These are phyloP conservation scores for Passalora sequoiae DNA, from an alignment of 2,329 filamentous ascomycete genomes.

Conservation along the genomic window DNA sequence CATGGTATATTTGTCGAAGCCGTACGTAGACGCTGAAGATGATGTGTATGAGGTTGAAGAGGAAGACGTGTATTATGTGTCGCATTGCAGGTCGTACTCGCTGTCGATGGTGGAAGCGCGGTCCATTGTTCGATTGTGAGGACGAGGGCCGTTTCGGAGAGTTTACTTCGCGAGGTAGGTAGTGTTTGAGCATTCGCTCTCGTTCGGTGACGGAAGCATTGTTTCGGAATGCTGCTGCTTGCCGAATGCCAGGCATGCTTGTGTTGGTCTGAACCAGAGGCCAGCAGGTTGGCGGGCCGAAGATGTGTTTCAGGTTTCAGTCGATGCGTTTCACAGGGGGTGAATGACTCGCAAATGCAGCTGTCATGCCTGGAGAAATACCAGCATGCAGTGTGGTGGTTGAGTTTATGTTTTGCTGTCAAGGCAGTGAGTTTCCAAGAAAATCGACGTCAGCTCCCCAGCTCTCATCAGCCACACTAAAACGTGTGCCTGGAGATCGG, in stretches of 20 bases:
- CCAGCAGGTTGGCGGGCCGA: not conserved
- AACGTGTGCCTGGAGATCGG: conserved; percentile 1
- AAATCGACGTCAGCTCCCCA: conserved; percentile 3
- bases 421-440: not conserved
- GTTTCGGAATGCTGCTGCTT: conserved; percentile 28
- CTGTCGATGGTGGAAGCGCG: conserved; percentile 24
- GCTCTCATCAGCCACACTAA: not conserved
- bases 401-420: not conserved
- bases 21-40: conserved; percentile 87
- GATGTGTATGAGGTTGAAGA: conserved; percentile 68
- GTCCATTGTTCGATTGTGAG: conserved; percentile 6
- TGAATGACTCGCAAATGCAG: not conserved
- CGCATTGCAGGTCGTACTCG: conserved; percentile 29
- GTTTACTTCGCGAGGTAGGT: conserved; percentile 28
- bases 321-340: not conserved
- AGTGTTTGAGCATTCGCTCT: conserved; percentile 31
- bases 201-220: conserved; percentile 27
- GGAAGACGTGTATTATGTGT: conserved; percentile 53
- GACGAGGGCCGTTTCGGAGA: conserved; percentile 5
- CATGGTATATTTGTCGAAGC: conserved; percentile 71
- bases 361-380: not conserved
- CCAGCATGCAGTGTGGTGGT: not conserved
- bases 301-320: not conserved
- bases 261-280: conserved; percentile 6
- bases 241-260: conserved; percentile 27